These are phyloP conservation scores for Lactarius evosmus DNA, from an alignment of 768 basidiomycete species.

Conservation along the genomic window DNA sequence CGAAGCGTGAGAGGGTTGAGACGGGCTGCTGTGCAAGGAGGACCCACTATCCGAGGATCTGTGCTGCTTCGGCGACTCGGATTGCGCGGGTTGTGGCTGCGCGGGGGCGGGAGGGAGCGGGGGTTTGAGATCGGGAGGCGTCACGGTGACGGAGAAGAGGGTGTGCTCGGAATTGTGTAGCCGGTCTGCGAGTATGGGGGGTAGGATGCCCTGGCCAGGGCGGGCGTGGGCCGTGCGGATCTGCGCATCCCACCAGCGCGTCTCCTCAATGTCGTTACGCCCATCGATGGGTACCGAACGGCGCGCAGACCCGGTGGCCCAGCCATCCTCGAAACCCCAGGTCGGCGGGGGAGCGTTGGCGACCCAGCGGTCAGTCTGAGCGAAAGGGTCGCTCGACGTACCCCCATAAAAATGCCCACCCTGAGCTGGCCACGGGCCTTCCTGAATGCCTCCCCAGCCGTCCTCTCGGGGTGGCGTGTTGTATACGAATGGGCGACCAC, in stretches of 20 bases:
- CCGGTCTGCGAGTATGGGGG: slow-evolving; percentile 61
- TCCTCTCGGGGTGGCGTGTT: slow-evolving; percentile 18
- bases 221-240: slow-evolving; percentile 45
- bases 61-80: slow-evolving; percentile 13
- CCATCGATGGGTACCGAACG: slow-evolving; percentile 53
- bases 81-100: slow-evolving; percentile 27
- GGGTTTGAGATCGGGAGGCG: slow-evolving; percentile 36
- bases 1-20: slow-evolving; percentile 28
- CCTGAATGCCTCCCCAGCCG: slow-evolving; percentile 9
- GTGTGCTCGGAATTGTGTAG: slow-evolving; percentile 73
- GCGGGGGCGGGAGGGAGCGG: slow-evolving; percentile 29
- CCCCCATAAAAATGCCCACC: slow-evolving; percentile 9
- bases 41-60: slow-evolving; percentile 9
- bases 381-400: slow-evolving; percentile 12
- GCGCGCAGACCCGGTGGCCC: slow-evolving; percentile 27
- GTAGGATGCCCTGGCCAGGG: slow-evolving; percentile 69
- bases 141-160: slow-evolving; percentile 57
- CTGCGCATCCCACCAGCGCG: slow-evolving; percentile 63
- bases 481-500: slow-evolving; percentile 22
- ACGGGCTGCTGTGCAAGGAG: slow-evolving; percentile 25
- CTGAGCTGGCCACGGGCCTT: slow-evolving; percentile 17
- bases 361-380: slow-evolving; percentile 24
- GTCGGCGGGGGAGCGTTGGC: slow-evolving; percentile 15
- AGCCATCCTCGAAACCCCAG: slow-evolving; percentile 18
- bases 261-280: slow-evolving; percentile 57